A percentile compares a stretch with the other conserved stretches of the same genome.
These are phyloP conservation scores for Penicillium subrubescens DNA, from an alignment of 495 filamentous ascomycete genomes.

Conservation along the genomic window DNA sequence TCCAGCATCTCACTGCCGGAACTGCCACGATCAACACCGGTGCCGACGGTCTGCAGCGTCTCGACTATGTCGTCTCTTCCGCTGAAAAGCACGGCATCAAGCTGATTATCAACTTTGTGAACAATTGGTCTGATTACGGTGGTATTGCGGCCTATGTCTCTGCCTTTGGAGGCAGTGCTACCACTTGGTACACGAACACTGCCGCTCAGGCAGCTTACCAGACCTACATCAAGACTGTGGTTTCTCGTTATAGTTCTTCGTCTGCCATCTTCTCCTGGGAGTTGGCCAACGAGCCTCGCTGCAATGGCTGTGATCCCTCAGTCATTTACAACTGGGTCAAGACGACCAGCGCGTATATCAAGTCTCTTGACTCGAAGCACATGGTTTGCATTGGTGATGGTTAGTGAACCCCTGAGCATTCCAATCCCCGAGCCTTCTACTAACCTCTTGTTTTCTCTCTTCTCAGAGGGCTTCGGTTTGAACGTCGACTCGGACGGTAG, in stretches of 20 bases:
- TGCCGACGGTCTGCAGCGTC: conserved; percentile 62
- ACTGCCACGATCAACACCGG: conserved; percentile 68
- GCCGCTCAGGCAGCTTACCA: conserved; percentile 61
- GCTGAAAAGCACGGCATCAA: conserved; percentile 61
- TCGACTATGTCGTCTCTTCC: conserved; percentile 66
- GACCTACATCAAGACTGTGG: conserved; percentile 62
- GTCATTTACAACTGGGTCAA: conserved; percentile 64
- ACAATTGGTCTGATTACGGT: conserved; percentile 65
- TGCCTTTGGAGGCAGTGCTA: conserved; percentile 59
- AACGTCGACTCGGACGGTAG: conserved; percentile 46
- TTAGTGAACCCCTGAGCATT: background rate
- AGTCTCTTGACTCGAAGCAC: conserved; percentile 62
- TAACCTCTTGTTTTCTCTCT: background rate
- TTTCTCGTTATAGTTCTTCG: conserved; percentile 59
- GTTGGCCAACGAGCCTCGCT: conserved; percentile 70
- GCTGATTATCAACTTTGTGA: conserved; percentile 61
- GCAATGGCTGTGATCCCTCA: conserved; percentile 59
- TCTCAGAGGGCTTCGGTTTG: conserved; percentile 44
- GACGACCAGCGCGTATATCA: conserved; percentile 63
- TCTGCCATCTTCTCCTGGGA: conserved; percentile 72
- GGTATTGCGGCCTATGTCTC: conserved; percentile 65
- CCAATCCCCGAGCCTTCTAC: background rate
- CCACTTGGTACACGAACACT: conserved; percentile 59
- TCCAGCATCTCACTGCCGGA: conserved; percentile 56
- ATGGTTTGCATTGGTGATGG: conserved; percentile 69